Base-by-base conservation (phyloP, 345 rosid species). In the Moricandia arvensis region DNA sequence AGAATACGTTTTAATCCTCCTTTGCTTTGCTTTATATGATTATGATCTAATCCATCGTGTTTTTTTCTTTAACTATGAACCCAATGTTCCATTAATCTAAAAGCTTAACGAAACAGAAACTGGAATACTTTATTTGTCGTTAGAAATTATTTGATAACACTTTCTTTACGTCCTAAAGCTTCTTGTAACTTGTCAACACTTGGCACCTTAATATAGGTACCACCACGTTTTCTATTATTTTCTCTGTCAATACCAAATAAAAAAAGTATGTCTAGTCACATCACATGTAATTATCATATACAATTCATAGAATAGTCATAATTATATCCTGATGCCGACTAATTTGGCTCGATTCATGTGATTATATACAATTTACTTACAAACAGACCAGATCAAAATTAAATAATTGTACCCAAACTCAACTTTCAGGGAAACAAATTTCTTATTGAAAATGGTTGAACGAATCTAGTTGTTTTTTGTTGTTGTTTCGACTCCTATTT, bases 131-230 rank as follows among this genome's bases (percentile, higher is more conserved):
- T 2, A 1, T 12, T 45, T 13, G 2, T 13, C 13, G 51, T 43
- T 12, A 60, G 1, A 72, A 61, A 27, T 26, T 11, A 21, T 21
- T 21, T 21, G 10, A 30, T 45, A 43, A 63, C 37, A 75, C 26
- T 16, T 68, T 11, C 26, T 15, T 62, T 11, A 93, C 96, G 49
- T 4, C 8, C 68, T 77, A 87, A 87, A 6, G 86, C 94, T 49
- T 49, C 7, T 5, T 63, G 3, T 26, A 93, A 80, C 4, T 73
- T 79, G 0, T 63, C 26, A n/a, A 49, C 75, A 63, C 78, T 68
- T 10, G 98, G 98, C 43, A 88, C 81, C 59, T 83, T 78, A 59
- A 91, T 72, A 55, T 91, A 97, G 6, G 93, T 83, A 77, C 88
- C 87, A 55, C 89, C 86, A 18, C 89, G 80, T 76, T 77, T 87